Conservation (phyloP, 2,329 filamentous ascomycete species). For the Venturia aucupariae region DNA sequence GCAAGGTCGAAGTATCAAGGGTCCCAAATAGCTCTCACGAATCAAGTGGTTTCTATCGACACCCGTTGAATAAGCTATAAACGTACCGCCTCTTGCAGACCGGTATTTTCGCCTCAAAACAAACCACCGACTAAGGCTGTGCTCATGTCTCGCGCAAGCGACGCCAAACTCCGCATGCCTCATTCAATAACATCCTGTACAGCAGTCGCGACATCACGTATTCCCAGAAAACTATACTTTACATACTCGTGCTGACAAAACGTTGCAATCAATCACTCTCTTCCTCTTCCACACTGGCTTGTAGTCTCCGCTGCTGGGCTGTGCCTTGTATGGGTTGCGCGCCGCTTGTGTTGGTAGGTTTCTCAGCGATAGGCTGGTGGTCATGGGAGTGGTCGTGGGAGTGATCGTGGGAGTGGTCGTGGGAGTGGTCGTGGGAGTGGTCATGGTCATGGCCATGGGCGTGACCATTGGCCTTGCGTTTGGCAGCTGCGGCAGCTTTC, state of each 20-base stretch:
- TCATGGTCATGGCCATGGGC: slow-evolving; percentile 25
- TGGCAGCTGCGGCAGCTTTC: slow-evolving; percentile 17
- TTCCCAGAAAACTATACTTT: not conserved
- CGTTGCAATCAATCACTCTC: not conserved
- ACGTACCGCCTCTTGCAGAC: not conserved
- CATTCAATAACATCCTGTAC: not conserved
- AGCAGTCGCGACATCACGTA: not conserved
- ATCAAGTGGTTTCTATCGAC: not conserved
- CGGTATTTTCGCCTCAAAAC: not conserved
- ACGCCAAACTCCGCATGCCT: slow-evolving; percentile 2
- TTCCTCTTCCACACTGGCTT: slow-evolving; percentile 7
- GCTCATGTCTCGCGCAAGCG: not conserved
- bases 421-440: slow-evolving; percentile 19
- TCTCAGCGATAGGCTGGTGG: not conserved
- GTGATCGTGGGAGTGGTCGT: slow-evolving; percentile 27
- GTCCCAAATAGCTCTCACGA: too few relatives aligned
- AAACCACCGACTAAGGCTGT: not conserved
- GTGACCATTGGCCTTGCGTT: slow-evolving; percentile 22
- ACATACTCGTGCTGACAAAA: not conserved
- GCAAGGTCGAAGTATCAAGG: too few relatives aligned
- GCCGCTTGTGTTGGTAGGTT: not conserved
- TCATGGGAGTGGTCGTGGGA: slow-evolving; percentile 7
- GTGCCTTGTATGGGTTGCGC: slow-evolving; percentile 5
- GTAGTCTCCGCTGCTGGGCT: slow-evolving; percentile 2
- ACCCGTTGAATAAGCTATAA: not conserved